phyloP scores from a whole-genome alignment of 2,329 filamentous ascomycete species.

The Mycocentrospora acerina region DNA sequence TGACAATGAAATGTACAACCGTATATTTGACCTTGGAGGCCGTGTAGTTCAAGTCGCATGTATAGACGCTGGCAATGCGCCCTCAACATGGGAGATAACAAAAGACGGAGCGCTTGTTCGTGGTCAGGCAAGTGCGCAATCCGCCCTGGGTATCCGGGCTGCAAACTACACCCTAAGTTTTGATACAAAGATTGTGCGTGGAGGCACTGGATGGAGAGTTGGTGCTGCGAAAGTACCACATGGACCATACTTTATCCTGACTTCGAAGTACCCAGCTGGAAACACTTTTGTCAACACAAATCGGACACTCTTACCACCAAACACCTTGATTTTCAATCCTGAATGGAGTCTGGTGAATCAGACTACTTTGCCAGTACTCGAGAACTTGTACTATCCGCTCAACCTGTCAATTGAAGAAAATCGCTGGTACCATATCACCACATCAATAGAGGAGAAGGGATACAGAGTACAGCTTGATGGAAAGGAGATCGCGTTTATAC shows the following conservation, averaged over 20 bases:
- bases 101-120: slow-evolving; percentile 40
- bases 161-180: slow-evolving; percentile 44
- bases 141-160: slow-evolving; percentile 11
- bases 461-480: slow-evolving; percentile 34
- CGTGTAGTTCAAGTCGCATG: slow-evolving; percentile 38
- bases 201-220: slow-evolving; percentile 44
- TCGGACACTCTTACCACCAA: slow-evolving; percentile 36
- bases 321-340: slow-evolving; percentile 38
- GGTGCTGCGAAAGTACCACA: slow-evolving; percentile 17
- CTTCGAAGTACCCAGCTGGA: slow-evolving; percentile 11
- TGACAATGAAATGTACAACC: slow-evolving; percentile 34
- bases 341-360: slow-evolving; percentile 43
- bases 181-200: slow-evolving; percentile 41
- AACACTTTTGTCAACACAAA: slow-evolving; percentile 40
- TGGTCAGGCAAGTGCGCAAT: slow-evolving; percentile 35
- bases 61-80: slow-evolving; percentile 41
- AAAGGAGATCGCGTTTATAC: slow-evolving; percentile 18
- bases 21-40: slow-evolving; percentile 45
- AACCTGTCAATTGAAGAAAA: slow-evolving; percentile 30
- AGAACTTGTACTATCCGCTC: slow-evolving; percentile 5
- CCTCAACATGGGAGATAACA: slow-evolving; percentile 33
- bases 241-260: slow-evolving; percentile 29
- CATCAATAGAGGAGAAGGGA: slow-evolving; percentile 28
- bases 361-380: slow-evolving; percentile 24
- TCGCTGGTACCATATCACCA: slow-evolving; percentile 44